These are phyloP conservation scores for Exobasidium cylindrosporum DNA, from an alignment of 1,284 basidiomycete genomes.

Conservation along the genomic window DNA sequence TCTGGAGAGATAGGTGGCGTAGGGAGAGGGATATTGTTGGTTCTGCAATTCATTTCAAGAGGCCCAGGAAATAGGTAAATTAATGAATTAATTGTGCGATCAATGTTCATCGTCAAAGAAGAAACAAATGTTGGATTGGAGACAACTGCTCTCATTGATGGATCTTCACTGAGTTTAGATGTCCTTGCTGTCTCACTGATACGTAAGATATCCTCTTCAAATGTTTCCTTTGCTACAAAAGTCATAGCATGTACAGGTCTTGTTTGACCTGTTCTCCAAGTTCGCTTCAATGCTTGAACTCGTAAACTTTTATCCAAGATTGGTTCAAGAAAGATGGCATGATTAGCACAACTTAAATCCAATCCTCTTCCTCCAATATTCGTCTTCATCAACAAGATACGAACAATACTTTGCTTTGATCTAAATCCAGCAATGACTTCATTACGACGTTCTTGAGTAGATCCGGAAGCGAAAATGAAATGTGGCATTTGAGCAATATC, in stretches of 20 bases:
- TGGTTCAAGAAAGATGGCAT: conserved; percentile 21
- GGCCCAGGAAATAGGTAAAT: neutral
- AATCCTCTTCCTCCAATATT: conserved; percentile 21
- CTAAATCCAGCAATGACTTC: conserved; percentile 8
- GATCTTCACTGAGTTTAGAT: neutral
- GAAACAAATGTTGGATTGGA: conserved; percentile 4
- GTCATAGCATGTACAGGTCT: conserved; percentile 17
- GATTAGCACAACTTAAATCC: conserved; percentile 21
- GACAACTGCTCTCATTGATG: conserved; percentile 6
- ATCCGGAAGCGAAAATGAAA: conserved; percentile 20
- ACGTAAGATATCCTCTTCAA: conserved; percentile 6
- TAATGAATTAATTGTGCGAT: neutral
- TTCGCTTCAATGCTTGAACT: conserved; percentile 22
- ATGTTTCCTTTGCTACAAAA: conserved; percentile 2
- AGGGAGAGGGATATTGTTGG: neutral
- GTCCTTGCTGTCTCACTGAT: neutral
- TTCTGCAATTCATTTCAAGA: neutral
- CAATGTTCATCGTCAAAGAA: neutral
- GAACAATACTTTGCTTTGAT: conserved; percentile 5
- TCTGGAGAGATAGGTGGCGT: neutral
- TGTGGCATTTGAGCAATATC: conserved; percentile 17
- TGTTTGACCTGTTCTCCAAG: conserved; percentile 26
- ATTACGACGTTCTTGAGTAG: conserved; percentile 20
- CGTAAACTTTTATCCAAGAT: conserved; percentile 8
- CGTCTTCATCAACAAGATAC: conserved; percentile 19